A percentile compares a stretch with the other conserved stretches of the same genome.
Conservation (phyloP, 78 protist species). For the Salpingoeca rosetta region DNA sequence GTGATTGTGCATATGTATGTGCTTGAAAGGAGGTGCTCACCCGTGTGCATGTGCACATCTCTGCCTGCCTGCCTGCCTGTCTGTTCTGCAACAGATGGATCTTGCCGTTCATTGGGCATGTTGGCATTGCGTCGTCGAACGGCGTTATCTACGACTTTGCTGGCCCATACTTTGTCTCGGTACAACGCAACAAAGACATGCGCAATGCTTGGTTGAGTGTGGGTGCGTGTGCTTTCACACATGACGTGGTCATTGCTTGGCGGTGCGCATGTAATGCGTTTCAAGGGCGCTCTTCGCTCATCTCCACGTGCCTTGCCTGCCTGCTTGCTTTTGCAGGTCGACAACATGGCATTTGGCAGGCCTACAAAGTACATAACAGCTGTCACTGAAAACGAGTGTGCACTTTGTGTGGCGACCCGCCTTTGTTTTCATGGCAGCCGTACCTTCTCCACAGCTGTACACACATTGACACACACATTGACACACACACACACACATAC, state of each 20-base stretch:
- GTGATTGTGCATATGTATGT: background rate
- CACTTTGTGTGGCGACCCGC: background rate
- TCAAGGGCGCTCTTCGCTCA: background rate
- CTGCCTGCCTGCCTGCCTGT: background rate
- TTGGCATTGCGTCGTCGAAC: slow-evolving; percentile 21
- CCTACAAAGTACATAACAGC: background rate
- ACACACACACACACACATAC: background rate
- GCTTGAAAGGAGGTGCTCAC: no score
- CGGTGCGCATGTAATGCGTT: background rate
- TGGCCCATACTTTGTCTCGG: slow-evolving; percentile 32
- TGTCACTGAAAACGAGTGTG: background rate
- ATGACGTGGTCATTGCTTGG: slow-evolving; percentile 4
- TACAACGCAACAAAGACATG: background rate
- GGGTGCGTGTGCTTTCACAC: background rate
- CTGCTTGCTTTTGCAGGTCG: background rate
- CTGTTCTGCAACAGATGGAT: slow-evolving; percentile 10
- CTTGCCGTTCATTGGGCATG: slow-evolving; percentile 52
- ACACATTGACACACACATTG: background rate
- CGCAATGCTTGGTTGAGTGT: background rate
- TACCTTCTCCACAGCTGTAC: no score
- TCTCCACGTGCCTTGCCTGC: background rate
- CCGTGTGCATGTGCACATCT: background rate
- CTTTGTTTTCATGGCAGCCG: no score
- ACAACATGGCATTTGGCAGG: slow-evolving; percentile 30
- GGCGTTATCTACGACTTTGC: slow-evolving; percentile 49